Conservation (phyloP, 23 red algal genomes). For the Gracilaria domingensis region DNA sequence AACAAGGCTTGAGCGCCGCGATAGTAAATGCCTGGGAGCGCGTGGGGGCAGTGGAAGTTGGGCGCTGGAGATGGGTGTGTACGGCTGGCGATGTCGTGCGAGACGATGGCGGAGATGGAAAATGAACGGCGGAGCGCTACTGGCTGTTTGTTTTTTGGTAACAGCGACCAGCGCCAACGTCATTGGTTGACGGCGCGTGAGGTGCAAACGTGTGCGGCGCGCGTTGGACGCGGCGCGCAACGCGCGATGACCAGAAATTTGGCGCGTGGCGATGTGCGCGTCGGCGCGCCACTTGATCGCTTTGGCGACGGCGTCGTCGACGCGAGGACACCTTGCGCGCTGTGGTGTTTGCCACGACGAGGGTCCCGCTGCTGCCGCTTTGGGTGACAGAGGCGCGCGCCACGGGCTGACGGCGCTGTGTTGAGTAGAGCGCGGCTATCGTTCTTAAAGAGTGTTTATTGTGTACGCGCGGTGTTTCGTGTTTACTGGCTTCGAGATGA, state of each 20-base stretch:
- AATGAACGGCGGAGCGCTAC: background rate
- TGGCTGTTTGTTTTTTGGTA: background rate
- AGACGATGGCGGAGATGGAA: too few relatives aligned
- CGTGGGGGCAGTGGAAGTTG: background rate
- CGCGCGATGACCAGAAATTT: background rate
- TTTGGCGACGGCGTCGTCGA: background rate
- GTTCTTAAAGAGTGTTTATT: background rate
- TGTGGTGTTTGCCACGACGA: too few relatives aligned
- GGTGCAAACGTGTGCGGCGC: constrained; percentile 13
- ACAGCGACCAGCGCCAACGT: too few relatives aligned
- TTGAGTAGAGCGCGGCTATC: background rate
- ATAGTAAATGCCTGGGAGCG: too few relatives aligned
- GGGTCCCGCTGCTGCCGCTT: too few relatives aligned
- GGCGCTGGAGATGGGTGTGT: background rate
- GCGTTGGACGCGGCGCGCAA: background rate
- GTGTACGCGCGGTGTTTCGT: background rate
- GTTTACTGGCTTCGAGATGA: background rate
- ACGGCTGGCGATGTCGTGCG: background rate
- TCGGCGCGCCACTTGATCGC: background rate
- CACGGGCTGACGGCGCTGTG: background rate
- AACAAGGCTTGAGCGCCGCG: background rate
- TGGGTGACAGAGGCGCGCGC: too few relatives aligned
- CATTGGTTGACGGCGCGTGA: too few relatives aligned
- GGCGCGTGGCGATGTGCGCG: background rate
- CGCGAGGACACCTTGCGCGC: too few relatives aligned